phyloP scores from a whole-genome alignment of 345 rosid genomes.

The Syzygium aromaticum region DNA sequence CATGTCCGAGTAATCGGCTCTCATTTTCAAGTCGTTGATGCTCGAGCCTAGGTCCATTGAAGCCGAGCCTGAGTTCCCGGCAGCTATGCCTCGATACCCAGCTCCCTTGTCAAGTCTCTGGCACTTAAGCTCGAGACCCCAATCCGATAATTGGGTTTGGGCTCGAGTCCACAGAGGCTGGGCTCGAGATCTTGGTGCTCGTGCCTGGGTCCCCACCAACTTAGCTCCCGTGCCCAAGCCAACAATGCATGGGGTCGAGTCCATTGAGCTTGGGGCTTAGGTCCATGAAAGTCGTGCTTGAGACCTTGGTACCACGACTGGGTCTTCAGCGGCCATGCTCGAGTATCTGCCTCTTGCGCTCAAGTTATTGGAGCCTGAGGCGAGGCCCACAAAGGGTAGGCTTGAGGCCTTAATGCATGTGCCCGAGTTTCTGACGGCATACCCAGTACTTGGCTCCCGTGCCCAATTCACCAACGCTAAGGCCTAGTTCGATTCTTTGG shows the following conservation, averaged over 20 bases:
- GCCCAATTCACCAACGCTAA: not conserved
- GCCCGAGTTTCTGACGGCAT: not conserved
- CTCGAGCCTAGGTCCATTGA: not conserved
- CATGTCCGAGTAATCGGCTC: not conserved
- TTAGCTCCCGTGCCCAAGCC: not conserved
- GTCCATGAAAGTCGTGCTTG: not conserved
- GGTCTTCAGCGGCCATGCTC: not conserved
- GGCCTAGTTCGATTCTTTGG: not conserved
- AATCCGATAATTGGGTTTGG: not conserved
- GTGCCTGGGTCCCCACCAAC: not conserved
- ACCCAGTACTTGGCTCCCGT: accelerated
- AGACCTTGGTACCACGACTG: not conserved
- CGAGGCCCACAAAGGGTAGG: accelerated
- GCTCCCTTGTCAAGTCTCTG: not conserved
- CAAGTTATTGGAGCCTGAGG: not conserved
- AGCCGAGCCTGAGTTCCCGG: accelerated
- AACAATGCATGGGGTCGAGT: not conserved
- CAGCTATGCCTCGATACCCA: not conserved
- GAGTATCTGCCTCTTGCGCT: not conserved
- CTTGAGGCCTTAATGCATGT: accelerated
- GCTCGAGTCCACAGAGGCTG: not conserved
- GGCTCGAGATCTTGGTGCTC: not conserved
- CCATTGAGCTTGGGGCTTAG: not conserved
- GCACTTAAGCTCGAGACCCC: not conserved
- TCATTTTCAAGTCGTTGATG: not conserved